phyloP scores from a whole-genome alignment of 768 basidiomycete genomes.

The Lactifluus echinatus region DNA sequence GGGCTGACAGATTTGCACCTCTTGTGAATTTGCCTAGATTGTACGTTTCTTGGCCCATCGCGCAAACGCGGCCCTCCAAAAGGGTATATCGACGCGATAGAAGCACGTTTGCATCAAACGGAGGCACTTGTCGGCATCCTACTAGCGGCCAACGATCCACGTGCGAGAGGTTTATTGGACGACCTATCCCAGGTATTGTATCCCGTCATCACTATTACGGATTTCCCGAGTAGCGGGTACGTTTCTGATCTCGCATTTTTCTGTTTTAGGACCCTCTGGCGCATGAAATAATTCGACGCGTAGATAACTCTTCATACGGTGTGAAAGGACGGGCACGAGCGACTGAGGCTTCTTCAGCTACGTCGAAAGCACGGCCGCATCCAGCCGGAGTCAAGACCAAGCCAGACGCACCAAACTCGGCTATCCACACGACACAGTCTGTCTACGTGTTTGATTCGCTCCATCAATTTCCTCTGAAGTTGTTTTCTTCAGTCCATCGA shows the following conservation, averaged over 20 bases:
- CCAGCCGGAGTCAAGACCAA: slow-evolving; percentile 20
- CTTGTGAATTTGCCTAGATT: slow-evolving; percentile 36
- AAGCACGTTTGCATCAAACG: slow-evolving; percentile 83
- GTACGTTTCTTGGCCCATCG: slow-evolving; percentile 72
- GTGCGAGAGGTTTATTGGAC: slow-evolving; percentile 33
- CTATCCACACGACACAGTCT: slow-evolving; percentile 50
- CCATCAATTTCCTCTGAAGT: not conserved
- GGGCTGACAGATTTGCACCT: slow-evolving; percentile 11
- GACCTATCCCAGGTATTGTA: slow-evolving; percentile 30
- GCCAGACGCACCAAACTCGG: slow-evolving; percentile 3
- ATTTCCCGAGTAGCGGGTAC: not conserved
- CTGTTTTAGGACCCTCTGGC: slow-evolving; percentile 60
- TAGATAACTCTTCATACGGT: slow-evolving; percentile 76
- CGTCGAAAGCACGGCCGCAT: slow-evolving; percentile 22
- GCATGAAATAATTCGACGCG: slow-evolving; percentile 69
- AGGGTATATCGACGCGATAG: slow-evolving; percentile 92
- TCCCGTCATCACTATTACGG: not conserved
- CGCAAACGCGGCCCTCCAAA: slow-evolving; percentile 84
- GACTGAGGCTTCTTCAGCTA: slow-evolving; percentile 23
- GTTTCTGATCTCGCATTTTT: not conserved
- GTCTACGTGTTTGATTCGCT: slow-evolving; percentile 23
- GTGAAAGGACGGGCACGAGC: slow-evolving; percentile 54
- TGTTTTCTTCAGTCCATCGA: slow-evolving; percentile 49
- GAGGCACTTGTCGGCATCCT: slow-evolving; percentile 84
- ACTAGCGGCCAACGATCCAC: slow-evolving; percentile 38